Percentiles rank a stretch among this genome's conserved stretches.
phyloP scores from a whole-genome alignment of 805 yeast species.

The Yarrowia sp. region DNA sequence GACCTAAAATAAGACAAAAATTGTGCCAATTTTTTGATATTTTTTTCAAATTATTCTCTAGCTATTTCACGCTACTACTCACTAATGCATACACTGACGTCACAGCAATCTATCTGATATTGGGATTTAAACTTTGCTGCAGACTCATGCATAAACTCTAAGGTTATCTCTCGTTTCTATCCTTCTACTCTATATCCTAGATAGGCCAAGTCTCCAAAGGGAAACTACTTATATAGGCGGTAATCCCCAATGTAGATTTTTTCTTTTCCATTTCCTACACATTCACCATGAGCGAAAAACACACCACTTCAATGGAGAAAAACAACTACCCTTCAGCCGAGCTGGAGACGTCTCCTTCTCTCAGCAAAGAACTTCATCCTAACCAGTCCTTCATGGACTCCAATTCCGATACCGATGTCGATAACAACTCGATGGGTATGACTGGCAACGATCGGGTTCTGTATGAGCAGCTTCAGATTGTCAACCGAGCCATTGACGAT shows the following conservation, averaged over 20 bases:
- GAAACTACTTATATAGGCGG: background rate
- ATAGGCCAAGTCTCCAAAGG: background rate
- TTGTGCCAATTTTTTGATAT: background rate
- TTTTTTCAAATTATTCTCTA: background rate
- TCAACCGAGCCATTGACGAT: conserved; percentile 57
- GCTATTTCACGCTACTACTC: no score
- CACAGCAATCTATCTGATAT: background rate
- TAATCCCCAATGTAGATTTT: background rate
- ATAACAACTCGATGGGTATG: conserved; percentile 13
- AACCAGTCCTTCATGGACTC: conserved; percentile 13
- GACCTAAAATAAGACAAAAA: background rate
- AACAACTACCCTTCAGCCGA: background rate
- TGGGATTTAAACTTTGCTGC: background rate
- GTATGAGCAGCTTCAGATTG: conserved; percentile 34
- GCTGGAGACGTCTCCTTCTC: background rate
- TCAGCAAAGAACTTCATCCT: background rate
- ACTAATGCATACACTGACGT: background rate
- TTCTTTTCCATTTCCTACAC: no score
- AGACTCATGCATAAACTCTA: background rate
- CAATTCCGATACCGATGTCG: conserved; percentile 21
- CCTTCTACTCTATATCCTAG: background rate
- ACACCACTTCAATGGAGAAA: background rate
- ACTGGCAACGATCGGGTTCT: conserved; percentile 13
- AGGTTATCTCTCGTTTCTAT: background rate
- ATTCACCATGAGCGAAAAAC: background rate